Evolutionary conservation across 2,329 filamentous ascomycete species (phyloP).

Genomic region (Clonostachys rosea): DNA sequence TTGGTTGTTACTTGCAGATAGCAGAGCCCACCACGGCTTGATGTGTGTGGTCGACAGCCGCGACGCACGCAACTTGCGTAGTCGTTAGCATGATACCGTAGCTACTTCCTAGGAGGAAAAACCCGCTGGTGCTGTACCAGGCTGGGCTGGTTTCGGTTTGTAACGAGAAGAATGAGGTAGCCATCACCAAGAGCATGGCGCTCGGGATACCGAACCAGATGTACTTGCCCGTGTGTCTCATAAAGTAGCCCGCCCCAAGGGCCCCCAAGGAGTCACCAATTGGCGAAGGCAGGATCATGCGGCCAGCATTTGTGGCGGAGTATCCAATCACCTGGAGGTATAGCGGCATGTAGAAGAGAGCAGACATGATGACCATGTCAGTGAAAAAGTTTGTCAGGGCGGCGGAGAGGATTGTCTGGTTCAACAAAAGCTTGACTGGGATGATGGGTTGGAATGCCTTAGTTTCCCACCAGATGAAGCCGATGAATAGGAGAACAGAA

Average conservation of each 20-base stretch:
- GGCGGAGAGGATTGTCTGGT: slow-evolving; percentile 70
- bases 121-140: slow-evolving; percentile 62
- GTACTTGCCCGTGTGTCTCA: slow-evolving; percentile 77
- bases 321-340: slow-evolving; percentile 79
- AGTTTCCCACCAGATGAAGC: slow-evolving; percentile 71
- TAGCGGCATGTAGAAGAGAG: slow-evolving; percentile 76
- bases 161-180: slow-evolving; percentile 42
- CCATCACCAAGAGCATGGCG: slow-evolving; percentile 38
- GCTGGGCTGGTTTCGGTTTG: slow-evolving; percentile 52
- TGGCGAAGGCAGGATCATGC: slow-evolving; percentile 70
- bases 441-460: slow-evolving; percentile 73
- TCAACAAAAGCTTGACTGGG: slow-evolving; percentile 67
- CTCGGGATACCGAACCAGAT: slow-evolving; percentile 47
- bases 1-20: slow-evolving; percentile 45
- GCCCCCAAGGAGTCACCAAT: slow-evolving; percentile 69
- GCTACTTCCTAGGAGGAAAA: slow-evolving; percentile 67
- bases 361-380: slow-evolving; percentile 71
- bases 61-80: slow-evolving; percentile 76
- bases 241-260: slow-evolving; percentile 64
- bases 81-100: slow-evolving; percentile 80
- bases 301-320: slow-evolving; percentile 64
- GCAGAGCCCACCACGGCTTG: slow-evolving; percentile 86
- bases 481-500: slow-evolving; percentile 53
- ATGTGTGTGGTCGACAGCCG: slow-evolving; percentile 75
- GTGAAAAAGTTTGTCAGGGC: slow-evolving; percentile 74